Base-by-base conservation (phyloP, 176 grass and related monocot genomes). In the Eleusine coracana region DNA sequence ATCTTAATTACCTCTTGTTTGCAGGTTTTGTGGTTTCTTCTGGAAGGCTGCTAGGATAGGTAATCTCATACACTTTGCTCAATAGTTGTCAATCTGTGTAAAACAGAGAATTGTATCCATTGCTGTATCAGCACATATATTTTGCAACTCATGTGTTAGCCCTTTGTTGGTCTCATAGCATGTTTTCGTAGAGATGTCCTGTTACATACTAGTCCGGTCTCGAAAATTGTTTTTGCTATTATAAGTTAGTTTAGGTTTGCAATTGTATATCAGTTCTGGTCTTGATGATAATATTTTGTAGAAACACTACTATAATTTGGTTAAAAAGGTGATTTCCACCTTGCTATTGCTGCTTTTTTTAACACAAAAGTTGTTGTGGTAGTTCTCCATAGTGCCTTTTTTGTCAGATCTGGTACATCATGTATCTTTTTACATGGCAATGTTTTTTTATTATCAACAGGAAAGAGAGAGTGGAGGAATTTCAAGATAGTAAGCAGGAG, bases 41-140 rank as follows among this genome's bases (percentile, higher is more conserved):
- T 90, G 91, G 91, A 93, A 93, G 50, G 88, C 91, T 73, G 88
- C 88, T 66, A 90, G 91, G 69, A 93, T 93, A 79, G 91, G 88
- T 93, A 90, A 84, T 51, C 14, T 12, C 8, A 15, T 45, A 36
- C 4, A 5, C 63, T 74, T 67, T 74, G 0, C 20, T 74, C 7
- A 65, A 54, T 68, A 84, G 21, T 65, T 42, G 2, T 72, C 2
- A 5, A 44, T 85, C 10, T 40, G 29, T 38, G 64, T 52, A 31
- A 79, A 68, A 16, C 10, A 52, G 7, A 68, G 2, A n/a, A 79
- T n/a, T 80, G 3, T 63, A 40, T 51, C 20, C 10, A 65, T 7
- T 51, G 42, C 67, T 64, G 18, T 41, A 50, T 65, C 14, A 49
- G 29, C 55, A 63, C 1, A 16, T 65, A 27, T 2, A 51, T 73